A percentile compares a stretch with the other conserved stretches of the same genome.
Evolutionary conservation across 2,329 filamentous ascomycete genomes (phyloP).

Genomic region (Cytospora mali): DNA sequence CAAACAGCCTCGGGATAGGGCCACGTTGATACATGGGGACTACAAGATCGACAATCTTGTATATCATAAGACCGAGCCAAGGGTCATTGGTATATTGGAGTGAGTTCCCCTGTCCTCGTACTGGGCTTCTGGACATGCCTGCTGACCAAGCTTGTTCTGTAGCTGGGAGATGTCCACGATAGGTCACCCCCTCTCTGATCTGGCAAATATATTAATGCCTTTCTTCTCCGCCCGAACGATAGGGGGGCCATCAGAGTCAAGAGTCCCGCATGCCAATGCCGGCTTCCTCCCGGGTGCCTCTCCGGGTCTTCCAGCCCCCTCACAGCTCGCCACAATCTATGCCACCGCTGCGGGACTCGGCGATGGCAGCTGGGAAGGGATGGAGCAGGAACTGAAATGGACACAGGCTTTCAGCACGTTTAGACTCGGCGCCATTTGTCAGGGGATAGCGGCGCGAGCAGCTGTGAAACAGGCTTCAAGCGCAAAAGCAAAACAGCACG

Average conservation of each 20-base stretch:
- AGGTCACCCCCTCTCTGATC: slow-evolving; percentile 90
- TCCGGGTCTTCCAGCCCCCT: slow-evolving; percentile 54
- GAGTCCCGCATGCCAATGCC: slow-evolving; percentile 31
- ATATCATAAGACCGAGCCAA: slow-evolving; percentile 85
- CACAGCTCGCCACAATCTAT: slow-evolving; percentile 42
- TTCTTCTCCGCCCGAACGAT: slow-evolving; percentile 44
- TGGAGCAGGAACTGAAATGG: slow-evolving; percentile 58
- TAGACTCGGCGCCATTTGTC: slow-evolving; percentile 64
- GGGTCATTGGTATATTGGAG: slow-evolving; percentile 91
- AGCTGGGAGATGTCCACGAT: slow-evolving; percentile 98
- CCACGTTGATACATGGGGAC: slow-evolving; percentile 86
- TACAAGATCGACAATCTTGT: slow-evolving; percentile 94
- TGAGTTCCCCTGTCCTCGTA: slow-evolving; percentile 42
- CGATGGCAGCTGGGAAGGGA: slow-evolving; percentile 42
- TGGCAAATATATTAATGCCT: slow-evolving; percentile 73
- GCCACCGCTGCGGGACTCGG: slow-evolving; percentile 60
- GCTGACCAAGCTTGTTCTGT: slow-evolving; percentile 22
- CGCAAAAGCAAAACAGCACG: slow-evolving; percentile 75
- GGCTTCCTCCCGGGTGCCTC: slow-evolving; percentile 65
- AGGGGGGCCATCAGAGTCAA: slow-evolving; percentile 21
- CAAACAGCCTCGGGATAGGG: slow-evolving; percentile 75
- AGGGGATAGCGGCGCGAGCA: slow-evolving; percentile 90
- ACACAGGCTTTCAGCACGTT: slow-evolving; percentile 65
- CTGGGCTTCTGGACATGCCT: background rate
- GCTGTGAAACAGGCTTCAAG: slow-evolving; percentile 89